These are phyloP conservation scores for Ustilago sp. DNA, from an alignment of 1,284 basidiomycete species.

Conservation along the genomic window DNA sequence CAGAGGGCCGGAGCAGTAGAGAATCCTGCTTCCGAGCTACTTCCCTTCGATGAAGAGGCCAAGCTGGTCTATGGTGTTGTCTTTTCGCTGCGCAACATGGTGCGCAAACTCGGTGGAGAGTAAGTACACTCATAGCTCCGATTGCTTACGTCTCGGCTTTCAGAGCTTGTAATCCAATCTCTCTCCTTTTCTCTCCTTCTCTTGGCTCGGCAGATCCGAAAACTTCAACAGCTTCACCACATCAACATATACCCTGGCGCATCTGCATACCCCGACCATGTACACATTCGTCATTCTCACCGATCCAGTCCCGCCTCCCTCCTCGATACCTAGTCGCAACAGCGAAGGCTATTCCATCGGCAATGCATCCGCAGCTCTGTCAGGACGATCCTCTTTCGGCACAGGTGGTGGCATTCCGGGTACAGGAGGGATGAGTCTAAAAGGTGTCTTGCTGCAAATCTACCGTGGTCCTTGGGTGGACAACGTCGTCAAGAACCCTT, in stretches of 20 bases:
- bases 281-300: conserved; percentile 96
- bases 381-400: conserved; percentile 42
- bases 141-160: neutral
- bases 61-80: conserved; percentile 98
- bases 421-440: conserved; percentile 72
- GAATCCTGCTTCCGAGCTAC: conserved; percentile 26
- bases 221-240: conserved; percentile 91
- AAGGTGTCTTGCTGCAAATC: conserved; percentile 85
- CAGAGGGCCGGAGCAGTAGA: conserved; percentile 18
- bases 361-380: conserved; percentile 25
- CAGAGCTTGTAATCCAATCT: neutral
- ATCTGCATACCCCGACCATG: conserved; percentile 89
- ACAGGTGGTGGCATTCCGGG: conserved; percentile 62
- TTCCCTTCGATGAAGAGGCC: conserved; percentile 93
- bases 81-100: conserved; percentile 90
- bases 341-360: conserved; percentile 48
- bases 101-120: conserved; percentile 79
- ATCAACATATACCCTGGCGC: conserved; percentile 90
- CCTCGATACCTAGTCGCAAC: conserved; percentile 43
- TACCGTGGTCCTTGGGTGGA: conserved; percentile 93
- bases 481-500: conserved; percentile 90
- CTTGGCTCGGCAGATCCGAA: conserved; percentile 72
- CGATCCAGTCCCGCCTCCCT: conserved; percentile 77
- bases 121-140: conserved; percentile 21
- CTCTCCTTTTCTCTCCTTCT: neutral